Percentiles rank a stretch among this genome's conserved stretches.
These are phyloP conservation scores for Sugiyamaella marilandica DNA, from an alignment of 805 yeast genomes.

Conservation along the genomic window DNA sequence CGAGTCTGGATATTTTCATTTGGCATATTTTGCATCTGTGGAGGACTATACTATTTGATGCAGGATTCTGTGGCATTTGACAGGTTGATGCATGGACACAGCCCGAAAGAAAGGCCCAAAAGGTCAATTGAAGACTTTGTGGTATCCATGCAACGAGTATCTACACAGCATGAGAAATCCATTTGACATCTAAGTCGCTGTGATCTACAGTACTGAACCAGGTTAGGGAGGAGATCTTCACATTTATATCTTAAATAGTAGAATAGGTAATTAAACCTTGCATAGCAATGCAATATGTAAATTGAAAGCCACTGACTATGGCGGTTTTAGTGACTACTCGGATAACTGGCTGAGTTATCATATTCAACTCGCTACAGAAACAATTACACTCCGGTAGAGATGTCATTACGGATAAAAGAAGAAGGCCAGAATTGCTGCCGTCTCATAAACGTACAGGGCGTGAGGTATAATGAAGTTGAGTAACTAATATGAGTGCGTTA, in stretches of 20 bases:
- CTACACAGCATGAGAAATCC: constrained; percentile 62
- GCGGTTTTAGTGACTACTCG: neutral
- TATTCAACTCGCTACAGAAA: too few species aligned
- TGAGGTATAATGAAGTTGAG: too few species aligned
- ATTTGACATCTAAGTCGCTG: constrained; percentile 17
- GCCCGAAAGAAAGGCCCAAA: constrained; percentile 36
- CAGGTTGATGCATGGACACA: constrained; percentile 53
- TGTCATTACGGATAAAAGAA: too few species aligned
- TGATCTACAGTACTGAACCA: neutral
- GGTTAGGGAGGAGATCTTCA: neutral
- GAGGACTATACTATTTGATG: constrained; percentile 96
- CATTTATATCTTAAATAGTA: neutral
- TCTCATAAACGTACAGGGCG: too few species aligned
- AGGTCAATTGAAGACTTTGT: constrained; percentile 57
- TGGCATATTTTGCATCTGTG: constrained; percentile 94
- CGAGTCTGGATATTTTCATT: constrained; percentile 94
- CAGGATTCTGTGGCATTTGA: constrained; percentile 49
- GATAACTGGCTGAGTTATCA: too few species aligned
- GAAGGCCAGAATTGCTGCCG: too few species aligned
- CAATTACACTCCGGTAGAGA: too few species aligned
- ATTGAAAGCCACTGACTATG: too few species aligned
- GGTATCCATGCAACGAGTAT: constrained; percentile 60
- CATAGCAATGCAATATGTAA: neutral
- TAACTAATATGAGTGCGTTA: too few species aligned
- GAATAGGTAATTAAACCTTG: neutral